These are phyloP conservation scores for Hawksworthiomyces lignivorus DNA, from an alignment of 2,329 filamentous ascomycete genomes.

Conservation along the genomic window DNA sequence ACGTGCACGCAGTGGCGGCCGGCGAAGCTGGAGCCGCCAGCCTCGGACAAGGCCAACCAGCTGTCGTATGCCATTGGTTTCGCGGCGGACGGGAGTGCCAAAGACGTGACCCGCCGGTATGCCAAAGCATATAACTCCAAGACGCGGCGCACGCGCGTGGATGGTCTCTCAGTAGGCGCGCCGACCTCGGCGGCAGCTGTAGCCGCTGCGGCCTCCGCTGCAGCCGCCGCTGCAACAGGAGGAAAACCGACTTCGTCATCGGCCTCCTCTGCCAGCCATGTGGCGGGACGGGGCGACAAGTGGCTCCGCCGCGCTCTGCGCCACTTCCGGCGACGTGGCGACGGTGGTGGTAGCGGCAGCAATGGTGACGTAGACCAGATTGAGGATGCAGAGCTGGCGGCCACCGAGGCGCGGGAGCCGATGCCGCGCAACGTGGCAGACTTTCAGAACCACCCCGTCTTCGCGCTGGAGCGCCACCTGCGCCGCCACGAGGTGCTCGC, in stretches of 20 bases:
- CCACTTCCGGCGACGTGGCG: constrained; percentile 31
- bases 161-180: constrained; percentile 30
- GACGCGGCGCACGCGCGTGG: constrained; percentile 73
- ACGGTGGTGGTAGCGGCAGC: constrained; percentile 28
- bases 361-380: constrained; percentile 68
- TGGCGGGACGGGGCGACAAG: no score
- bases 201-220: neutral
- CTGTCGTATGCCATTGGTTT: constrained; percentile 83
- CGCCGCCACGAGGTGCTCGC: constrained; percentile 75
- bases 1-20: constrained; percentile 72
- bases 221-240: neutral
- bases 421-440: constrained; percentile 83
- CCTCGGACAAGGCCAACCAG: constrained; percentile 65
- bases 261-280: no score
- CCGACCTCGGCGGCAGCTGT: constrained; percentile 8
- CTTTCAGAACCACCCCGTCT: constrained; percentile 79
- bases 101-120: constrained; percentile 84
- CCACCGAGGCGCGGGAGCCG: constrained; percentile 64
- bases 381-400: constrained; percentile 69
- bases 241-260: no score
- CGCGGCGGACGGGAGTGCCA: constrained; percentile 67
- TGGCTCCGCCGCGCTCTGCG: constrained; percentile 50
- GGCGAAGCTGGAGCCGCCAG: constrained; percentile 71
- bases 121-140: constrained; percentile 85
- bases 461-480: constrained; percentile 78